Conservation (phyloP, 2,329 filamentous ascomycete species). For the Tolypocladium tropicale region DNA sequence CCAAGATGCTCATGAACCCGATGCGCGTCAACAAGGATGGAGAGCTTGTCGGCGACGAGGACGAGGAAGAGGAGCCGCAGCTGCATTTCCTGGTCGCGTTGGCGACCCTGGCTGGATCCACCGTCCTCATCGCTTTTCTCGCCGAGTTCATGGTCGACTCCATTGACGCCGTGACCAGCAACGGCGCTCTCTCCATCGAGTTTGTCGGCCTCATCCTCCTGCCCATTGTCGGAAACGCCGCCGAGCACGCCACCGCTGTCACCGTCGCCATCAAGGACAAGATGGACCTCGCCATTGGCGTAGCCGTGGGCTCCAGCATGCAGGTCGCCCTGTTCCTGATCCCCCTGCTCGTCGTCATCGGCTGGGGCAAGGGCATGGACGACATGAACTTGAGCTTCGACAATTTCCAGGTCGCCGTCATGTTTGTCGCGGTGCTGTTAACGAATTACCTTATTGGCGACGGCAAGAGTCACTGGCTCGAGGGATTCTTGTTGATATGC, state of each 20-base stretch:
- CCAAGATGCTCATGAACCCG: constrained; percentile 31
- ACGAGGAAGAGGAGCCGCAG: constrained; percentile 65
- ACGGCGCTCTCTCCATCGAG: constrained; percentile 53
- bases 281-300: constrained; percentile 74
- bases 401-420: constrained; percentile 75
- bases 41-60: constrained; percentile 43
- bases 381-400: constrained; percentile 80
- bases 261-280: constrained; percentile 76
- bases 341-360: constrained; percentile 64
- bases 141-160: constrained; percentile 70
- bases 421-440: constrained; percentile 75
- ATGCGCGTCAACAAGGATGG: constrained; percentile 22
- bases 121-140: constrained; percentile 70
- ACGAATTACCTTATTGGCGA: constrained; percentile 82
- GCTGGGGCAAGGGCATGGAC: constrained; percentile 62
- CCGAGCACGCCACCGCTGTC: constrained; percentile 72
- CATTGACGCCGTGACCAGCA: constrained; percentile 56
- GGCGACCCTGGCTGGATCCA: constrained; percentile 59
- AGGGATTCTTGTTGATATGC: constrained; percentile 66
- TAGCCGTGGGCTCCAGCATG: constrained; percentile 71
- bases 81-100: constrained; percentile 65
- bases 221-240: constrained; percentile 75
- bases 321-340: constrained; percentile 74
- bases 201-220: constrained; percentile 74
- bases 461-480: constrained; percentile 73